phyloP scores from a whole-genome alignment of 225 moss, liverwort and hornwort species.

The Neckera pumila region DNA sequence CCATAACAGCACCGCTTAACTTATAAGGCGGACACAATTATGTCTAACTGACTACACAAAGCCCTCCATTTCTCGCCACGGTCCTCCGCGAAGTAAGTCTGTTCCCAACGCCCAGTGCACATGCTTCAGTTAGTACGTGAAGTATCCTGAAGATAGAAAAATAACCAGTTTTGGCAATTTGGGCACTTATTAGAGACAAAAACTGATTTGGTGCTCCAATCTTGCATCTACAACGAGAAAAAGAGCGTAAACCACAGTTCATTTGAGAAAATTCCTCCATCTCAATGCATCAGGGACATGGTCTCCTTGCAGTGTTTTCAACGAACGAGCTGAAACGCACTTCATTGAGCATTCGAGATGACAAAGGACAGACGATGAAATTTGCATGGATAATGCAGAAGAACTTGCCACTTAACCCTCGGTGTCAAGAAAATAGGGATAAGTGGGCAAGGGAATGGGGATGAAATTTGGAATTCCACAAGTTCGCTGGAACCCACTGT shows the following conservation, averaged over 20 bases:
- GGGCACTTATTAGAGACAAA: neutral
- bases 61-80: constrained; percentile 13
- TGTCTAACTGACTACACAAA: constrained; percentile 10
- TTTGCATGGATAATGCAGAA: neutral
- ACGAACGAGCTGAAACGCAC: neutral
- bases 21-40: constrained; percentile 29
- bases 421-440: neutral
- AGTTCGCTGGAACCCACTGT: neutral
- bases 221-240: neutral
- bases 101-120: neutral
- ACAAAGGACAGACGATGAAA: neutral
- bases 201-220: neutral
- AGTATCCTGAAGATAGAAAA: neutral
- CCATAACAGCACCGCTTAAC: neutral
- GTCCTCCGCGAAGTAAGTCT: constrained; percentile 4
- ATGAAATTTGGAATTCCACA: neutral
- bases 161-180: neutral
- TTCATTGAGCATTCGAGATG: neutral
- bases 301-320: neutral
- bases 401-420: neutral
- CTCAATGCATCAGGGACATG: neutral
- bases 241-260: neutral
- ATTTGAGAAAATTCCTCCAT: neutral
- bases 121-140: neutral
- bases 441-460: neutral